phyloP scores from a whole-genome alignment of 2,329 filamentous ascomycete species.

The Hypocrella siamensis region DNA sequence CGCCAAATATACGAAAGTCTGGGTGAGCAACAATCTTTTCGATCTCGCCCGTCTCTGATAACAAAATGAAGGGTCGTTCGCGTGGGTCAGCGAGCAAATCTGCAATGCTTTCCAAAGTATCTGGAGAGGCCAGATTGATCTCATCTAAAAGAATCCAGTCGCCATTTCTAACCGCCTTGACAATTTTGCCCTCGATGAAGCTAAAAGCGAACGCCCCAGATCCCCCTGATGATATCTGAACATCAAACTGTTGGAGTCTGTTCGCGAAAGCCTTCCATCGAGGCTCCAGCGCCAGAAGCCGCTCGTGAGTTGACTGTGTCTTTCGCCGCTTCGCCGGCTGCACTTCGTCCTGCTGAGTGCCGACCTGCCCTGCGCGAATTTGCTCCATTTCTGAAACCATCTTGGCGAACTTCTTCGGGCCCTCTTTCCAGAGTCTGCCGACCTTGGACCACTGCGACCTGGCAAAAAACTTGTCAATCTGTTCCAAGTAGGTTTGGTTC shows the following conservation, averaged over 20 bases:
- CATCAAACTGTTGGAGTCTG: conserved; percentile 62
- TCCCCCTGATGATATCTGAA: conserved; percentile 59
- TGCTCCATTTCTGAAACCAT: conserved; percentile 42
- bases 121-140: conserved; percentile 88
- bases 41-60: conserved; percentile 88
- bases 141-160: conserved; percentile 97
- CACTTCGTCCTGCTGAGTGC: conserved; percentile 17
- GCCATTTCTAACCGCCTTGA: conserved; percentile 88
- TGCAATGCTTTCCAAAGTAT: conserved; percentile 85
- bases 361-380: conserved; percentile 23
- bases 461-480: conserved; percentile 62
- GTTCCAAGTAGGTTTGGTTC: conserved; percentile 74
- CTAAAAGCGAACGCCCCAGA: conserved; percentile 76
- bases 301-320: conserved; percentile 50
- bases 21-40: conserved; percentile 81
- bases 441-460: conserved; percentile 80
- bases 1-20: conserved; percentile 89
- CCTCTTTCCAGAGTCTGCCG: conserved; percentile 76
- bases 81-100: conserved; percentile 67
- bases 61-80: conserved; percentile 62
- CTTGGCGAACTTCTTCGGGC: conserved; percentile 70
- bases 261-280: conserved; percentile 71
- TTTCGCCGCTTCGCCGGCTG: conserved; percentile 57
- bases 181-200: conserved; percentile 89
- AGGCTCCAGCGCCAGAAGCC: conserved; percentile 37